These are phyloP conservation scores for Klebsormidium nitens DNA, from an alignment of 139 green algal species.

Conservation along the genomic window DNA sequence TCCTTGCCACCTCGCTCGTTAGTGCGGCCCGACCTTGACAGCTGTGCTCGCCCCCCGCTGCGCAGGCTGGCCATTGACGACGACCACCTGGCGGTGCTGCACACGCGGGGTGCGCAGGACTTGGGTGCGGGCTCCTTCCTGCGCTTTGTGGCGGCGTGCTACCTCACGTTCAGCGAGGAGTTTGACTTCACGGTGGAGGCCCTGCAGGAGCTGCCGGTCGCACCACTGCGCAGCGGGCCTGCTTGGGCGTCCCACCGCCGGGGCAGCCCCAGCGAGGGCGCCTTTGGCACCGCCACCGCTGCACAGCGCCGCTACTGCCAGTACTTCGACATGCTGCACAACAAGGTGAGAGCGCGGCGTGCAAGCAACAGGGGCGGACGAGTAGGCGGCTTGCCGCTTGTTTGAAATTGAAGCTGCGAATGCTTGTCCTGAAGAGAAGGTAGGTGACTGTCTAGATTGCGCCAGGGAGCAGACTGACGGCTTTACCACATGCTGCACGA, in stretches of 20 bases:
- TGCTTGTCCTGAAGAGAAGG: no score
- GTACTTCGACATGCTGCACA: constrained; percentile 11
- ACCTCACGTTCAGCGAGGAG: constrained; percentile 15
- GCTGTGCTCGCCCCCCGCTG: no score
- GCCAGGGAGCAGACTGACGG: no score
- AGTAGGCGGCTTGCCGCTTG: no score
- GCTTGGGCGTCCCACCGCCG: neutral
- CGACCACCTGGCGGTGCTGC: constrained; percentile 26
- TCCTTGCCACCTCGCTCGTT: no score
- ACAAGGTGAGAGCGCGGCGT: no score
- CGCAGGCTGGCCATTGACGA: constrained; percentile 37
- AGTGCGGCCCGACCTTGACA: no score
- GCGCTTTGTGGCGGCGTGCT: constrained; percentile 23
- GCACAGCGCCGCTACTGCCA: constrained; percentile 13
- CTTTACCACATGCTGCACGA: no score
- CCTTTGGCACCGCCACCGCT: neutral
- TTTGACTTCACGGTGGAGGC: no score
- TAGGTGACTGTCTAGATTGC: no score
- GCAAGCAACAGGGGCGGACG: no score
- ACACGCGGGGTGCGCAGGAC: constrained; percentile 3
- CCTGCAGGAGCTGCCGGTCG: neutral
- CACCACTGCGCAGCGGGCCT: neutral
- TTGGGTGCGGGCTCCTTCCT: constrained; percentile 13
- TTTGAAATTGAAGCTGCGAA: no score
- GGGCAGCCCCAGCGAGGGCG: neutral